Evolutionary conservation across 345 rosid species (phyloP), one percentile per base, ranked within the genome.

Genomic region (Kernera saxatilis): DNA sequence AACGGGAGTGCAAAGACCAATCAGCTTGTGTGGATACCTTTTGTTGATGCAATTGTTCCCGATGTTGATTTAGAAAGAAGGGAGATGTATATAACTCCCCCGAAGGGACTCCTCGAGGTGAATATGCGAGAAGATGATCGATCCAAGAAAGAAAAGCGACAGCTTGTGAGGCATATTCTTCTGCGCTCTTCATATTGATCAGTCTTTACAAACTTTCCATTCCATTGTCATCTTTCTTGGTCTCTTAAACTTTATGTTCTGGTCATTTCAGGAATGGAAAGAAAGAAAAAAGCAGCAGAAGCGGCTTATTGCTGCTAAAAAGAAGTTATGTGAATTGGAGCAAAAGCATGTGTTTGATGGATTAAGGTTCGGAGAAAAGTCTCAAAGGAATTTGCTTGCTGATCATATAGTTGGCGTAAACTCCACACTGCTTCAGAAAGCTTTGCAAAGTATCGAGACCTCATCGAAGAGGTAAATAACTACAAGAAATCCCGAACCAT

Each of bases 131-230:
- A 84, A 29, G 90, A 86, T 67, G 82, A 80, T 36, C 84, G 75
- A 72, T 88, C 98, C 75, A 90, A 93, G 88, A 93, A 90, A 83
- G 98, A 93, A 77, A 83, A 96, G 74, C 90, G 93, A 26, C 96
- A 93, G 72, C 89, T 88, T 83, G 98, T 93, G 85, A 87, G 98
- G 77, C 88, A 81, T 78, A 83, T 82, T 82, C 76, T 82, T 82
- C 73, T 80, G 32, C 58, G 48, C 74, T 79, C 72, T 67, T 64
- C 72, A 48, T 37, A 45, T 79, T 58, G 25, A 35, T 74, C 77
- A 68, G 35, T 58, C 52, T 39, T 12, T 15, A 30, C 6, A 30
- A 64, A 30, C 17, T 14, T 48, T 32, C n/a, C n/a, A n/a, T n/a
- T 21, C 25, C 32, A 26, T 4, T 53, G 10, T 36, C 30, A 23